Evolutionary conservation across 768 basidiomycete genomes (phyloP).

Genomic region (Clitopilus passeckerianus): DNA sequence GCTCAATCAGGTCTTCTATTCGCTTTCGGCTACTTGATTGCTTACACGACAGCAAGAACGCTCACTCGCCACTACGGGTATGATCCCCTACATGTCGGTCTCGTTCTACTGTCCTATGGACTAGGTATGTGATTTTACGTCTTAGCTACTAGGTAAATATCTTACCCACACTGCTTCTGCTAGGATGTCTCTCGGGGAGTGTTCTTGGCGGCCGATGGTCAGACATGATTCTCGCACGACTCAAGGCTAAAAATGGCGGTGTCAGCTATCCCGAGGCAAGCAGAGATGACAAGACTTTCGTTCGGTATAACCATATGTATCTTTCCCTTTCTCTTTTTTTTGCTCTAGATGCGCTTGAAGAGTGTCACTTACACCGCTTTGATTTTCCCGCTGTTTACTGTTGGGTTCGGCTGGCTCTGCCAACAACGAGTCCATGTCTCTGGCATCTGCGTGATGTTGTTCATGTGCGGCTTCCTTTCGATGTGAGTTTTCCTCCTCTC

Average conservation of each 20-base stretch:
- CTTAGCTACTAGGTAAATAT: no score
- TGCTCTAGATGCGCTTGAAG: constrained; percentile 61
- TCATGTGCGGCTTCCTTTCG: constrained; percentile 67
- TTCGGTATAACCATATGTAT: neutral
- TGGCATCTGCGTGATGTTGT: constrained; percentile 66
- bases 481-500: constrained; percentile 44
- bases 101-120: constrained; percentile 75
- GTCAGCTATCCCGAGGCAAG: constrained; percentile 60
- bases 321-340: neutral
- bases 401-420: constrained; percentile 75
- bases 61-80: constrained; percentile 61
- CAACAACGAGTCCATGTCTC: constrained; percentile 59
- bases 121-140: constrained; percentile 37
- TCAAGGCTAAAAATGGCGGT: constrained; percentile 34
- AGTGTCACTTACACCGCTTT: constrained; percentile 56
- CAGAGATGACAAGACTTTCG: neutral
- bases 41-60: constrained; percentile 73
- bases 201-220: constrained; percentile 42
- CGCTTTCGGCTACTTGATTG: constrained; percentile 63
- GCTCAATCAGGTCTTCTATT: constrained; percentile 54
- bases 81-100: constrained; percentile 63
- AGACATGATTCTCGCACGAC: constrained; percentile 30
- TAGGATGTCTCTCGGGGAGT: constrained; percentile 36
- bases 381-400: constrained; percentile 52
- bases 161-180: neutral